Conservation (phyloP, 2,329 filamentous ascomycete species). For the Cladophialophora yegresii region DNA sequence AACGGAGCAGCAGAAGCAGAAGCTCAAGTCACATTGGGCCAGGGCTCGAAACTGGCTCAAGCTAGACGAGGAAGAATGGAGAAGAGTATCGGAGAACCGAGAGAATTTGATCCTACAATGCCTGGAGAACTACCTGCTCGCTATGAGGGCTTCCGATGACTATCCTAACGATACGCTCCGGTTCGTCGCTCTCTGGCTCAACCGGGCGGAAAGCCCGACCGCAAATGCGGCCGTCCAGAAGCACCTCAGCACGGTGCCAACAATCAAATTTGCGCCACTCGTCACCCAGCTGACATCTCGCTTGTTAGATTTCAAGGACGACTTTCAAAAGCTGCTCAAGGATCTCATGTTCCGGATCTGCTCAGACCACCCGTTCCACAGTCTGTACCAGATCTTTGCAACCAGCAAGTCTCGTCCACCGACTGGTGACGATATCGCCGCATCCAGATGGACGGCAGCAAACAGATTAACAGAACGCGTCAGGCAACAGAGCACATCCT, state of each 20-base stretch:
- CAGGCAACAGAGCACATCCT: slow-evolving; percentile 53
- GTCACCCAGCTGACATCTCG: slow-evolving; percentile 98
- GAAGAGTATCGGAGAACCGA: slow-evolving; percentile 72
- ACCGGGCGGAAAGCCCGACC: slow-evolving; percentile 72
- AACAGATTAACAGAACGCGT: slow-evolving; percentile 66
- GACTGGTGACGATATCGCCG: slow-evolving; percentile 69
- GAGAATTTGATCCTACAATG: slow-evolving; percentile 84
- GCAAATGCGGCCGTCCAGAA: slow-evolving; percentile 76
- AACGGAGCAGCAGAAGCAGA: slow-evolving; percentile 53
- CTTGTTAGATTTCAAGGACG: slow-evolving; percentile 66
- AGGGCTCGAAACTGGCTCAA: slow-evolving; percentile 86
- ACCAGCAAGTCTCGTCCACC: slow-evolving; percentile 66
- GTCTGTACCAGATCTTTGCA: slow-evolving; percentile 95
- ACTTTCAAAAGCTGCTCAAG: slow-evolving; percentile 76
- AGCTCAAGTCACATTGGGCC: slow-evolving; percentile 61
- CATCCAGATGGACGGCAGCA: slow-evolving; percentile 73
- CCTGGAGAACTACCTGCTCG: slow-evolving; percentile 88
- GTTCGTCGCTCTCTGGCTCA: slow-evolving; percentile 92
- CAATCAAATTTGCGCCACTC: slow-evolving; percentile 84
- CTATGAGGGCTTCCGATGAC: slow-evolving; percentile 79
- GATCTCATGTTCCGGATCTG: slow-evolving; percentile 80
- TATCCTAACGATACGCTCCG: slow-evolving; percentile 87
- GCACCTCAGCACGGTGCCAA: slow-evolving; percentile 73
- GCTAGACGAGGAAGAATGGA: slow-evolving; percentile 85
- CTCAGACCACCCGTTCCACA: slow-evolving; percentile 89